phyloP scores from a whole-genome alignment of 1,284 basidiomycete genomes.

The Malassezia dermatis region DNA sequence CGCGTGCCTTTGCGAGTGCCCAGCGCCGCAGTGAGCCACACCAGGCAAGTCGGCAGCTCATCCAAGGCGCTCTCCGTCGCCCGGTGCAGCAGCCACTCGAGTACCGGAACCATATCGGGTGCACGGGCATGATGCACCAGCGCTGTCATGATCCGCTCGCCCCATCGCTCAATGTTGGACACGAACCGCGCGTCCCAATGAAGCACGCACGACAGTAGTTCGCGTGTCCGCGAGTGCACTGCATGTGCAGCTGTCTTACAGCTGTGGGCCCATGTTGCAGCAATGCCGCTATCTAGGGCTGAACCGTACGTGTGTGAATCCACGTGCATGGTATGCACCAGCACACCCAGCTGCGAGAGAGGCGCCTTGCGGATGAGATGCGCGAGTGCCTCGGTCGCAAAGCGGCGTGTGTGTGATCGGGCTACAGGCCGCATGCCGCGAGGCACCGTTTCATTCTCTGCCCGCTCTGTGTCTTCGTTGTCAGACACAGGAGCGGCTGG shows the following conservation, averaged over 20 bases:
- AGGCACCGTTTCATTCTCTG: neutral
- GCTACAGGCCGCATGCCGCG: conserved; percentile 1
- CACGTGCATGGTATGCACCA: conserved; percentile 26
- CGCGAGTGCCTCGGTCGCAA: conserved; percentile 43
- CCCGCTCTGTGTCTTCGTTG: conserved; percentile 19
- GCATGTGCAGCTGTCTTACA: conserved; percentile 20
- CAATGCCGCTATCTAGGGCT: conserved; percentile 27
- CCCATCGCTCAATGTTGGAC: conserved; percentile 1
- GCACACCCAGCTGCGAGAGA: conserved; percentile 22
- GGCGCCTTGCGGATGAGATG: conserved; percentile 42
- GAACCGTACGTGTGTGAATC: conserved; percentile 19
- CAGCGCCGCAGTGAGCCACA: conserved; percentile 30
- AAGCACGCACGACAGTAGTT: conserved; percentile 1
- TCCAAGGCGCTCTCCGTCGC: neutral
- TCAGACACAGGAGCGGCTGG: neutral
- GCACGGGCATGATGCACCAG: conserved; percentile 37
- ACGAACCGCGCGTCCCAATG: neutral
- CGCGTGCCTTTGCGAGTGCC: conserved; percentile 42
- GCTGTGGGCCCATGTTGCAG: conserved; percentile 40
- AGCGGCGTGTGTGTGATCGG: conserved; percentile 36
- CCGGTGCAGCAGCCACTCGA: conserved; percentile 19
- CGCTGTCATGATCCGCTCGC: conserved; percentile 30
- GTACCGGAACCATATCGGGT: conserved; percentile 22
- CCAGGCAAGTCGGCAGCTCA: conserved; percentile 19
- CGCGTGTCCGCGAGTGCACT: conserved; percentile 10